These are phyloP conservation scores for Sporothrix sp. DNA, from an alignment of 2,329 filamentous ascomycete genomes.

Conservation along the genomic window DNA sequence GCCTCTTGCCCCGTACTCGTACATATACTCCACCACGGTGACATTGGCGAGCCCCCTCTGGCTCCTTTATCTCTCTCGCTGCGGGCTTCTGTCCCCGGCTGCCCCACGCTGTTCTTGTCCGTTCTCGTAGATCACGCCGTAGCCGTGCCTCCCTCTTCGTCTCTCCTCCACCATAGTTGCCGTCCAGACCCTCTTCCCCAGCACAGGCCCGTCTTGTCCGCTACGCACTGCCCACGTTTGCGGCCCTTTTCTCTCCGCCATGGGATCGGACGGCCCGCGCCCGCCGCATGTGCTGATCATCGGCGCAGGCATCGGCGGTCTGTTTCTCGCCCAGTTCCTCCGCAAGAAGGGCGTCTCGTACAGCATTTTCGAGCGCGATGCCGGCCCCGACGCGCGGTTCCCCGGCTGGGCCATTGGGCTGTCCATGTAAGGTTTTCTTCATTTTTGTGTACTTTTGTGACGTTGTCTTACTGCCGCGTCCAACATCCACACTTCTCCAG, in stretches of 20 bases:
- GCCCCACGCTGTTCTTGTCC: too few relatives aligned
- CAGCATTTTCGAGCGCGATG: constrained; percentile 31
- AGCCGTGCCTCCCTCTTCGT: too few relatives aligned
- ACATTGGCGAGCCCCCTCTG: too few relatives aligned
- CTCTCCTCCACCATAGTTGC: background rate
- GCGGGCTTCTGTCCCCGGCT: too few relatives aligned
- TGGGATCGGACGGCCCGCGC: background rate
- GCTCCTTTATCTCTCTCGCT: too few relatives aligned
- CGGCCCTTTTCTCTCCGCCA: background rate
- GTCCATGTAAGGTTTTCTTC: constrained; percentile 18
- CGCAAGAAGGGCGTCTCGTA: constrained; percentile 26
- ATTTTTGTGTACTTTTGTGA: background rate
- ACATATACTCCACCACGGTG: too few relatives aligned
- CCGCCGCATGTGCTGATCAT: constrained; percentile 29
- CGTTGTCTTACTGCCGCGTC: background rate
- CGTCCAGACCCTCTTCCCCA: too few relatives aligned
- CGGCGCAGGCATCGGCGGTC: constrained; percentile 33
- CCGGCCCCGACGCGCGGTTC: constrained; percentile 17
- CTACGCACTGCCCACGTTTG: too few relatives aligned
- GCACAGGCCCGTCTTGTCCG: too few relatives aligned
- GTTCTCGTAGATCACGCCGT: too few relatives aligned
- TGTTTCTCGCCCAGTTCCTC: constrained; percentile 32
- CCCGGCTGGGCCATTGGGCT: constrained; percentile 26
- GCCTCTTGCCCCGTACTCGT: too few relatives aligned
- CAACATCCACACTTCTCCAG: constrained; percentile 9